phyloP scores from a whole-genome alignment of 257 asterid genomes.

The Capsicum rhomboideum region DNA sequence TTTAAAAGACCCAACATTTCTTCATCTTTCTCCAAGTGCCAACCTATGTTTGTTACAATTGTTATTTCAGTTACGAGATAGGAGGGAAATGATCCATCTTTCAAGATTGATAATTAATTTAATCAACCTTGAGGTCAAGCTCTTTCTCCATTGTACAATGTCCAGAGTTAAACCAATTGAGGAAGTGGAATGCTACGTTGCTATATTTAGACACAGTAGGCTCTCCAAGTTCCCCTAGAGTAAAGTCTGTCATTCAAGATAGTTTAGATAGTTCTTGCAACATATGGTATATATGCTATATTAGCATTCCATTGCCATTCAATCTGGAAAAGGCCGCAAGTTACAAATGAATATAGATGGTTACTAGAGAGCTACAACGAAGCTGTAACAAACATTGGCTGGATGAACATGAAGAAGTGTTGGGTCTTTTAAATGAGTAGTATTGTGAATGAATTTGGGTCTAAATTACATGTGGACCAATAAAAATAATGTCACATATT shows the following conservation, averaged over 20 bases:
- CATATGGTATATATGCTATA: background rate
- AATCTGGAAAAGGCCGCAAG: background rate
- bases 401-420: too few relatives aligned
- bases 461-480: too few relatives aligned
- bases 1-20: too few relatives aligned
- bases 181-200: background rate
- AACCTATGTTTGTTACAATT: background rate
- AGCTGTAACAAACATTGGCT: too few relatives aligned
- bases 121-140: background rate
- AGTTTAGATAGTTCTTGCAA: background rate
- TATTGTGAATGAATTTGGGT: too few relatives aligned
- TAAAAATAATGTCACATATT: too few relatives aligned
- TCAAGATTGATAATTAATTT: background rate
- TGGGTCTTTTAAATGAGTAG: too few relatives aligned
- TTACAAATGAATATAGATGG: too few relatives aligned
- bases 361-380: too few relatives aligned
- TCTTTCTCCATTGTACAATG: background rate
- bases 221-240: background rate
- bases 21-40: too few relatives aligned
- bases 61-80: background rate
- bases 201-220: background rate
- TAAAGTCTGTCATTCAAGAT: background rate
- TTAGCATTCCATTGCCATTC: background rate
- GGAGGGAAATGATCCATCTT: background rate
- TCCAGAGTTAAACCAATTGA: background rate